Base-by-base conservation (phyloP, 306 rosid genomes). In the Begonia peltatifolia region DNA sequence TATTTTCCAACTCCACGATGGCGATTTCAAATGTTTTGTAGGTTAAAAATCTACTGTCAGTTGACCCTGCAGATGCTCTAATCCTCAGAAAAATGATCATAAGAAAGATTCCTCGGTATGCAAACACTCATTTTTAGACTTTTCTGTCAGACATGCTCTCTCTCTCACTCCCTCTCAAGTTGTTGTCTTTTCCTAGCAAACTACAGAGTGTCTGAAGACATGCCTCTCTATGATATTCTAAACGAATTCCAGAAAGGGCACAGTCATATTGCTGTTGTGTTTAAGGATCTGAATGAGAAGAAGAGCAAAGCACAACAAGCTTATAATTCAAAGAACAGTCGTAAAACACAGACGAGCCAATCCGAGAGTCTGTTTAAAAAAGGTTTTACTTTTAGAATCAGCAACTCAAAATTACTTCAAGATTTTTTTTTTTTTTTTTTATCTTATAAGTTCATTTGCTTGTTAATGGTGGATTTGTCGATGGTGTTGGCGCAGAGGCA, bases 161-260 rank as follows among this genome's bases (percentile, higher is more conserved):
- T n/a, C 46, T 18, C 54, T 65, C 50, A 4, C 41, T 55, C 52
- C 38, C 38, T 47, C 49, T 15, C 16, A 10, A 47, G 54, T 42
- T 50, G 64, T 46, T 53, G 41, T 41, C 49, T 22, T 55, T 62
- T 44, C 55, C 50, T 60, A 61, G 46, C 67, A 23, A 71, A 46
- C 15, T 71, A 58, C 82, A 90, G 95, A 73, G 99, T 90, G 76
- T 77, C 92, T 18, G 99, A 90, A 71, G 76, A 83, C 69, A 83
- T 90, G 92, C 99, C 99, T 59, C 71, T 90, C 30, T 90, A 90
- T 71, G 99, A 90, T 68, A 86, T 90, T 59, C 74, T 90, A 53
- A 90, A 90, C 59, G 94, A 90, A 75, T 90, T 90, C 67, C 99
- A 90, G 67, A 90, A 90, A 74, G 99, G 95, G 51, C 99, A 90